Percentiles rank a stretch among this genome's conserved stretches.
phyloP scores from a whole-genome alignment of 768 basidiomycete species.

The Scleroderma bovista region DNA sequence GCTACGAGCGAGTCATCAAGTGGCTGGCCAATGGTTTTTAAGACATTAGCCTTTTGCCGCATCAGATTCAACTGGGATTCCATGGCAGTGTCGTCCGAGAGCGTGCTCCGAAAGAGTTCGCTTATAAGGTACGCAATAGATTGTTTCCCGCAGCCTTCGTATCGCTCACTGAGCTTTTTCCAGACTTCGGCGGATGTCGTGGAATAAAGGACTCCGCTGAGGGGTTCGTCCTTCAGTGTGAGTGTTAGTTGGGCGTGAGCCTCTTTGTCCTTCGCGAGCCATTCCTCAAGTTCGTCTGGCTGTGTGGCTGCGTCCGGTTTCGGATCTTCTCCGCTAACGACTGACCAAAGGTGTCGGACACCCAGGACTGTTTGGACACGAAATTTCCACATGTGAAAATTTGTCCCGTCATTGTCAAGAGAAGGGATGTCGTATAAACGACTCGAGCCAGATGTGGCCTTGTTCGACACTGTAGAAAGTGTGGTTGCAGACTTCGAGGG shows the following conservation, averaged over 20 bases:
- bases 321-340: neutral
- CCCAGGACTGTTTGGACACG: neutral
- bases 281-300: neutral
- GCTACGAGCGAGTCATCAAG: conserved; percentile 17
- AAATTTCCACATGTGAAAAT: neutral
- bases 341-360: neutral
- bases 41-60: conserved; percentile 8
- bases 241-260: conserved; percentile 14
- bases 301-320: neutral
- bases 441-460: too few relatives aligned
- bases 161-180: neutral
- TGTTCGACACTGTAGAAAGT: too few relatives aligned
- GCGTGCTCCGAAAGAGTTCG: neutral
- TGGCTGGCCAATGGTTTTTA: conserved; percentile 9
- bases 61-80: neutral
- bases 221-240: conserved; percentile 17
- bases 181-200: neutral
- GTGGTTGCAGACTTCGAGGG: too few relatives aligned
- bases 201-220: conserved; percentile 7
- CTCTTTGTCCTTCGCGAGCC: conserved; percentile 6
- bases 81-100: neutral
- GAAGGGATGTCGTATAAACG: too few relatives aligned
- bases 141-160: neutral
- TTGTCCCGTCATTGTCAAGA: too few relatives aligned
- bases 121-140: neutral